Percentiles rank a stretch among this genome's conserved stretches.
Conservation (phyloP, 1,284 basidiomycete genomes). For the Fomitiporia mediterranea region DNA sequence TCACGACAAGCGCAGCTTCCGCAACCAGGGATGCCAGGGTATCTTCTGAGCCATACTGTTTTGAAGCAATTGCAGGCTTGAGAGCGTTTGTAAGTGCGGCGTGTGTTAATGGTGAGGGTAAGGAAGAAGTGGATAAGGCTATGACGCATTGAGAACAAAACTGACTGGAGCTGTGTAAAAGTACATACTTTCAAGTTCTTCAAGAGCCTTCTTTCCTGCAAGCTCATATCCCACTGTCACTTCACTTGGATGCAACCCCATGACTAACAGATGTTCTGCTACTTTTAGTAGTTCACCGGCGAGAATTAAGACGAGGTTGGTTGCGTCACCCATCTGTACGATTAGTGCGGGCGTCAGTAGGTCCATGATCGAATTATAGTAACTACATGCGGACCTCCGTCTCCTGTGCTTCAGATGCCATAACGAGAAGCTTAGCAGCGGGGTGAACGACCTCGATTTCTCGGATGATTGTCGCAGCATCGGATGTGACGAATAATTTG, state of each 20-base stretch:
- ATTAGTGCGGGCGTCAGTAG: not conserved
- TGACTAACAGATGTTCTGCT: constrained; percentile 87
- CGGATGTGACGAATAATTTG: constrained; percentile 94
- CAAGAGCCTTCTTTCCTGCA: constrained; percentile 80
- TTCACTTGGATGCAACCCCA: constrained; percentile 96
- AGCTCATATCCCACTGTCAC: constrained; percentile 95
- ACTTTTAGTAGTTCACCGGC: constrained; percentile 95
- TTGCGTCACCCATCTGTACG: constrained; percentile 95
- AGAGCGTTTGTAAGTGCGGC: constrained; percentile 78
- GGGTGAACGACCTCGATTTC: constrained; percentile 99
- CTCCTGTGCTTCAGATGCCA: constrained; percentile 97
- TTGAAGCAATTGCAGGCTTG: constrained; percentile 90
- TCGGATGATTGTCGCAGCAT: constrained; percentile 98
- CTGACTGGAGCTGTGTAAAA: too few species aligned
- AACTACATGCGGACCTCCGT: constrained; percentile 59
- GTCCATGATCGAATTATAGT: not conserved
- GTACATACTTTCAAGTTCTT: constrained; percentile 85
- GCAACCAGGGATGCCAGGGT: constrained; percentile 82
- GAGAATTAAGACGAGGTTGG: constrained; percentile 93
- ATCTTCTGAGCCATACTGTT: constrained; percentile 95
- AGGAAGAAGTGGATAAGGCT: constrained; percentile 62
- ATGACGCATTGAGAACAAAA: constrained; percentile 16
- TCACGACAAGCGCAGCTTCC: constrained; percentile 86
- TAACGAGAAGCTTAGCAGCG: constrained; percentile 94
- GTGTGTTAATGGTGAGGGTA: constrained; percentile 78